Percentiles rank a stretch among this genome's conserved stretches.
These are phyloP conservation scores for Backusella luteola DNA, from an alignment of 192 early-diverging fungal genomes.

Conservation along the genomic window DNA sequence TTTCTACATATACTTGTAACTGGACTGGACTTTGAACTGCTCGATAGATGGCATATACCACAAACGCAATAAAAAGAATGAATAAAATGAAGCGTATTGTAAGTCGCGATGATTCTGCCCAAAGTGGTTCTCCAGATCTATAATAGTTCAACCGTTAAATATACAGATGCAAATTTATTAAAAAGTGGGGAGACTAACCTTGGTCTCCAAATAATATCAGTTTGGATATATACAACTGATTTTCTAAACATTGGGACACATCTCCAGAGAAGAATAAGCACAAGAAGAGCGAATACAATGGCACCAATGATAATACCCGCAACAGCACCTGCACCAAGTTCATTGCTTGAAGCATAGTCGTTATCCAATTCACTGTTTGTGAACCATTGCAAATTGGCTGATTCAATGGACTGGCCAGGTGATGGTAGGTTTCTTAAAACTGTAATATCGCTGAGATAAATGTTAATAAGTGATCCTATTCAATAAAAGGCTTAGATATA, in stretches of 20 bases:
- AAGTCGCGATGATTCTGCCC: constrained; percentile 14
- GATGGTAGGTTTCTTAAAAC: background rate
- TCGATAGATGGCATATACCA: background rate
- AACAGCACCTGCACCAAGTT: background rate
- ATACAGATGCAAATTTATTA: background rate
- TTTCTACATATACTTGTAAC: background rate
- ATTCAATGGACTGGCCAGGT: background rate
- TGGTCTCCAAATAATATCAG: constrained; percentile 4
- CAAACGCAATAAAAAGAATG: background rate
- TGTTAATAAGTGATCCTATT: background rate
- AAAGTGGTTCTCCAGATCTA: constrained; percentile 24
- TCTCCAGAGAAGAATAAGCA: background rate
- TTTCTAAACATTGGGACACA: background rate
- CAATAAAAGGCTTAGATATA: too few relatives aligned
- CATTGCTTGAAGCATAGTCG: background rate
- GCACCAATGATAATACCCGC: background rate
- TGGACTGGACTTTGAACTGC: background rate
- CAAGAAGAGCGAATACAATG: background rate
- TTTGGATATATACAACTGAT: background rate
- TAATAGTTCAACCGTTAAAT: background rate
- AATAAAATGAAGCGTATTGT: constrained; percentile 2
- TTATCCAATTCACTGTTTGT: background rate
- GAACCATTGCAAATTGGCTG: background rate
- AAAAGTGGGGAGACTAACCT: background rate
- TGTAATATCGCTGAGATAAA: background rate